Evolutionary conservation across 2,329 filamentous ascomycete genomes (phyloP).

Genomic region (Trichophyton benhamiae): DNA sequence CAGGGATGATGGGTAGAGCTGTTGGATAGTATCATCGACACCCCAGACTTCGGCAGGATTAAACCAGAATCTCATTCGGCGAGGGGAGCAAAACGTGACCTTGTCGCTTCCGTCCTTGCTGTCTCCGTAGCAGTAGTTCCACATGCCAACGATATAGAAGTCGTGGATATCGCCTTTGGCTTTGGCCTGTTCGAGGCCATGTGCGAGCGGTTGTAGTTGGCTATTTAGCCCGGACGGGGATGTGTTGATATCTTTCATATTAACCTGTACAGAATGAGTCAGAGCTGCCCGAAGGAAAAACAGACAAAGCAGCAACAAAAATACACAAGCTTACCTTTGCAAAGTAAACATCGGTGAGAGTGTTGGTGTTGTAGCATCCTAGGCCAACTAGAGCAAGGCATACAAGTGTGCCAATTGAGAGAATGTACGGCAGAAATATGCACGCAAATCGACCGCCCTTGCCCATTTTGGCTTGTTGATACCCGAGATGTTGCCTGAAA

Average conservation of each 20-base stretch:
- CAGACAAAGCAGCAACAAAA: not conserved
- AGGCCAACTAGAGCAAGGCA: conserved; percentile 49
- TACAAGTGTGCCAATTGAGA: conserved; percentile 66
- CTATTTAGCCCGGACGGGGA: conserved; percentile 29
- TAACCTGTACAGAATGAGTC: conserved; percentile 33
- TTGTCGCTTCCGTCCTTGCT: conserved; percentile 41
- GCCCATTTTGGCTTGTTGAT: conserved; percentile 41
- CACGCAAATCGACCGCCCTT: conserved; percentile 70
- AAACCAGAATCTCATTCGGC: conserved; percentile 65
- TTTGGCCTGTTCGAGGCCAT: conserved; percentile 27
- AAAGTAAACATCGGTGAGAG: conserved; percentile 45
- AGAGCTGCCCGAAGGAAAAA: not conserved
- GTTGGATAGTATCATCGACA: conserved; percentile 45
- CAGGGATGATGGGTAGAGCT: conserved; percentile 56
- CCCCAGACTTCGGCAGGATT: conserved; percentile 55
- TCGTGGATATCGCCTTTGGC: conserved; percentile 49
- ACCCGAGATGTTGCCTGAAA: not conserved
- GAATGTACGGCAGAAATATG: conserved; percentile 72
- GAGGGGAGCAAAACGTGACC: conserved; percentile 53
- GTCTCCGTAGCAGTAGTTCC: conserved; percentile 68
- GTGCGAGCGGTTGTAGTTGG: conserved; percentile 23
- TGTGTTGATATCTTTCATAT: conserved; percentile 49
- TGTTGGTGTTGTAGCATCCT: conserved; percentile 41
- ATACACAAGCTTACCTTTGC: conserved; percentile 30
- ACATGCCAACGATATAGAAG: conserved; percentile 70